phyloP scores from a whole-genome alignment of 768 basidiomycete species.

The Termitomyces sp. region DNA sequence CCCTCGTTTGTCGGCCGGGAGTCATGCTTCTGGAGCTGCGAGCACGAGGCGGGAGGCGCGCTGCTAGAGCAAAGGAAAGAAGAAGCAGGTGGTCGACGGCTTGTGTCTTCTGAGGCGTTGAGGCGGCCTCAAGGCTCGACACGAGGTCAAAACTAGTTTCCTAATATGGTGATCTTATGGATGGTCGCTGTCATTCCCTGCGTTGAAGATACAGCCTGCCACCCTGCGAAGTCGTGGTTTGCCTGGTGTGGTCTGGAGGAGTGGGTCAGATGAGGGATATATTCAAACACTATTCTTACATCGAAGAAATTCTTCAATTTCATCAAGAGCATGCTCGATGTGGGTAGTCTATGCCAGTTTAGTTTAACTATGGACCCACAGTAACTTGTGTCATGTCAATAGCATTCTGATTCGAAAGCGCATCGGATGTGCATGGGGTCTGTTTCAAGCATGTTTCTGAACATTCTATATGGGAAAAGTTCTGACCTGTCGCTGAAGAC shows the following conservation, averaged over 20 bases:
- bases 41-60: slow-evolving; percentile 14
- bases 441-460: background rate
- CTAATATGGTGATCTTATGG: slow-evolving; percentile 2
- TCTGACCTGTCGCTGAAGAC: too few relatives aligned
- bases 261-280: slow-evolving; percentile 2
- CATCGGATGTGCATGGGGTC: background rate
- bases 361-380: background rate
- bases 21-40: slow-evolving; percentile 3
- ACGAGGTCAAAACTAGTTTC: slow-evolving; percentile 4
- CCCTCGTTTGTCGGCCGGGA: slow-evolving; percentile 1
- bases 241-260: background rate
- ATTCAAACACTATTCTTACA: background rate
- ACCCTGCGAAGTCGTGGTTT: slow-evolving; percentile 5
- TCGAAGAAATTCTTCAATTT: background rate
- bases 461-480: background rate
- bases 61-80: slow-evolving; percentile 7
- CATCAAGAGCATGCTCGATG: background rate
- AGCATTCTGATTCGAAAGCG: background rate
- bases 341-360: background rate
- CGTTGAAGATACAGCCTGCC: background rate
- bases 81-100: background rate
- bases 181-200: background rate
- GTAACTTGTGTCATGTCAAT: background rate
- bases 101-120: background rate
- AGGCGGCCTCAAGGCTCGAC: slow-evolving; percentile 6